Base-by-base conservation (phyloP, 768 basidiomycete species). In the Dioszegia aurantiaca region DNA sequence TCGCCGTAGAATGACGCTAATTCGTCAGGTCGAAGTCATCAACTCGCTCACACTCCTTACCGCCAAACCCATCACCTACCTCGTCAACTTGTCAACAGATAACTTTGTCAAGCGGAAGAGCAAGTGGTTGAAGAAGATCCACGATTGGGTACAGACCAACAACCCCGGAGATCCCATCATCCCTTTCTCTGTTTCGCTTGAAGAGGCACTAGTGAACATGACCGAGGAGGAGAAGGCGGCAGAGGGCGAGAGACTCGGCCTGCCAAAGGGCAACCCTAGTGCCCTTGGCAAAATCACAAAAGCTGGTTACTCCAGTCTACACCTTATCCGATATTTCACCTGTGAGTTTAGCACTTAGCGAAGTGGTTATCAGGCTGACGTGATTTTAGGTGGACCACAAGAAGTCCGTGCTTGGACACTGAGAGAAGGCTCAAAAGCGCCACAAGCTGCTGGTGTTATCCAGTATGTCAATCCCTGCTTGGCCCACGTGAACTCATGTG, bases 371-470 rank as follows among this genome's bases (percentile, higher is more conserved):
- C 23, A n/a, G n/a, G 36, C 36, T 31, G 39, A 47, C 30, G 31
- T n/a, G n/a, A n/a, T n/a, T 8, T 49, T 48, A 61, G 65, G 67
- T 59, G 95, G 95, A 11, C 93, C 93, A 2, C 87, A 88, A 65
- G 94, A 97, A 79, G 92, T 97, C 9, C 87, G 95, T 53, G 94
- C 94, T 8, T 99, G 95, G 95, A 98, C 93, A 0, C 90, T 99
- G 72, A 82, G 93, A 58, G 85, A 84, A 58, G 92, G 90, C 21
- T 93, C 87, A 26, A 95, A 92, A 75, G 94, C 95, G 1, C 95
- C 94, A 2, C 88, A 91, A 74, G 95, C 95, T 8, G 95, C 95
- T 37, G 95, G 95, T 77, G 91, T 98, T 64, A 98, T 98, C 72
- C 94, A 98, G 87, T 90, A 72, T 49, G 87, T 81, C 44, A 14